These are phyloP conservation scores for Blastobotrys terrestris DNA, from an alignment of 805 yeast genomes.

Conservation along the genomic window DNA sequence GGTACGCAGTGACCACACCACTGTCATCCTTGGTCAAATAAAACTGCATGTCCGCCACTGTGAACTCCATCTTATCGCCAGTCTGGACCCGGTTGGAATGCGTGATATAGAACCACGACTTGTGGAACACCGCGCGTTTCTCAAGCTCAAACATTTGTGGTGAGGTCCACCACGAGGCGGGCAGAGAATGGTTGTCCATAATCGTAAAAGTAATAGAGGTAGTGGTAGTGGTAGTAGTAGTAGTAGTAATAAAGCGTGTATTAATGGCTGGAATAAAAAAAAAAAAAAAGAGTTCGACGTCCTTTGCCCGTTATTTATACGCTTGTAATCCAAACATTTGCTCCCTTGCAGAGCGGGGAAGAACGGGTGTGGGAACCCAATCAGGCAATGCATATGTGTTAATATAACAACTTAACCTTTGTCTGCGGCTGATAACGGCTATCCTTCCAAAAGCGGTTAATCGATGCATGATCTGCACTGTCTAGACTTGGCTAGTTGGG, in stretches of 20 bases:
- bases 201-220: too few relatives aligned
- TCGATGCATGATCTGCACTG: neutral
- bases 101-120: neutral
- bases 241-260: too few relatives aligned
- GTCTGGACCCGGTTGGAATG: neutral
- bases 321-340: neutral
- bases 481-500: neutral
- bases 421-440: neutral
- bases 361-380: neutral
- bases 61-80: neutral
- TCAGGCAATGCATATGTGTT: neutral
- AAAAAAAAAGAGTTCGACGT: neutral
- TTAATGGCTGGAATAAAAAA: too few relatives aligned
- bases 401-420: neutral
- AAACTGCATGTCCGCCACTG: neutral
- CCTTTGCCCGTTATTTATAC: neutral
- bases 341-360: neutral
- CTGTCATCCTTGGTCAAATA: neutral
- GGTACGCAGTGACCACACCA: neutral
- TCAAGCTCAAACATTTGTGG: neutral
- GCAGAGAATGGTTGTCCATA: neutral
- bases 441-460: neutral
- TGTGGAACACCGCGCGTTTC: slow-evolving; percentile 1
- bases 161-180: slow-evolving; percentile 1
- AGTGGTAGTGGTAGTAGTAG: neutral